Evolutionary conservation across 345 rosid genomes (phyloP), one percentile per base, ranked within the genome.

Genomic region (Arabidopsis arenosa): DNA sequence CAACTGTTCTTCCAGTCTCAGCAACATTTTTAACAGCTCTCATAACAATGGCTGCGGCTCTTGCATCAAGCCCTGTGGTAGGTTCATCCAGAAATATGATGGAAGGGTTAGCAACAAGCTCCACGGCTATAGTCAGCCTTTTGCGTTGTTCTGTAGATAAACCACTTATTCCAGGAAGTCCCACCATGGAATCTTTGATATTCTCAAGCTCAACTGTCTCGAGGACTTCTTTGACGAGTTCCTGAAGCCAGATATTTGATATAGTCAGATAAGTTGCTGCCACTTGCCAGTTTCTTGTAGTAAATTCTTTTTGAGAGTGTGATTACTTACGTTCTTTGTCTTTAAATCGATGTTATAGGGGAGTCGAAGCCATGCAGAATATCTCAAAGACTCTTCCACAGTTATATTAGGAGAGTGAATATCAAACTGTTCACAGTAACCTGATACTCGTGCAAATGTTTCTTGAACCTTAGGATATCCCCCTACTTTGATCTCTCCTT

Each of bases 351-450:
- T 83, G 64, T 81, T 76, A 18, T 60, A 26, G 1, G 87, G 83
- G 11, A 86, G 77, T 51, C 90, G 80, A 67, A 86, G 68, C 85
- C 86, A 83, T 32, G 93, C 91, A 2, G 93, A 89, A 63, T 64
- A 87, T 12, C 76, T 70, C 67, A 89, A 48, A 5, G 93, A 89
- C 71, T 87, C 93, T 75, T 75, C 81, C 8, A 89, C 84, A 0
- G 90, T 86, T n/a, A 86, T 47, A 52, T 85, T 85, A 11, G 91
- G 85, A 21, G 93, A 89, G 65, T 89, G 93, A 54, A 85, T 77
- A 61, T 87, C 93, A 74, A 72, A 83, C 68, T 89, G 94, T 60
- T 89, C 94, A 78, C 91, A 87, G 56, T 87, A 89, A 41, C 84
- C 88, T 9, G 94, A 87, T 36, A 89, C 77, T 68, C 94, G 71